phyloP scores from a whole-genome alignment of 495 filamentous ascomycete genomes.

The Lasiosphaeris hirsuta region DNA sequence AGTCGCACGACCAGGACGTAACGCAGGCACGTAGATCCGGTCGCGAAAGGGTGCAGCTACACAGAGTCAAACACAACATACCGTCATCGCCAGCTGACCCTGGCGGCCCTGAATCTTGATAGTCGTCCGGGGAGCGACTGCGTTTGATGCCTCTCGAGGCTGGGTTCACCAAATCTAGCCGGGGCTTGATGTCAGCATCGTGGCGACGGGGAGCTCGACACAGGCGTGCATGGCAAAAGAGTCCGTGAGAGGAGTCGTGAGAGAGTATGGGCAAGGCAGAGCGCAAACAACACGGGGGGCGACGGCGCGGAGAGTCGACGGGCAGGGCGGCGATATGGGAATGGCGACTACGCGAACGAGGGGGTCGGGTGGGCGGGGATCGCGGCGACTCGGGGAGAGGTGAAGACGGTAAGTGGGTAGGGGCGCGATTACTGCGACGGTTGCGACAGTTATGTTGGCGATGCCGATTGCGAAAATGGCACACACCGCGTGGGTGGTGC shows the following conservation, averaged over 20 bases:
- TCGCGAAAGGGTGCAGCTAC: slow-evolving; percentile 28
- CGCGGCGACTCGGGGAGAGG: no score
- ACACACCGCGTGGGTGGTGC: no score
- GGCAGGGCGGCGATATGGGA: no score
- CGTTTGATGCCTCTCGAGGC: slow-evolving; percentile 78
- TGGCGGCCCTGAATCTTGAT: slow-evolving; percentile 57
- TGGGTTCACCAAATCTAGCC: slow-evolving; percentile 38
- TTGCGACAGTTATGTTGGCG: no score
- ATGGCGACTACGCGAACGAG: no score
- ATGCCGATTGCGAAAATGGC: no score
- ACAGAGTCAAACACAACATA: slow-evolving; percentile 57
- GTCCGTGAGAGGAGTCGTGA: neutral
- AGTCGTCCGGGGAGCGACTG: slow-evolving; percentile 83
- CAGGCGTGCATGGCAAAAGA: slow-evolving; percentile 8
- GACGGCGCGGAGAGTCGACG: no score
- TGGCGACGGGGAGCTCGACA: neutral
- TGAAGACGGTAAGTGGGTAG: no score
- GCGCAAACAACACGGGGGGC: neutral
- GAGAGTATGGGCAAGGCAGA: no score
- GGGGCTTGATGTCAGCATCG: slow-evolving; percentile 24
- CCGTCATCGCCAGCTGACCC: slow-evolving; percentile 74
- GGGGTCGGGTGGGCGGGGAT: no score
- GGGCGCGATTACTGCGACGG: no score
- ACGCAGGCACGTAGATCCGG: slow-evolving; percentile 21
- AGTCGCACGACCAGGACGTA: slow-evolving; percentile 40